A percentile compares a stretch with the other conserved stretches of the same genome.
Conservation (phyloP, 495 filamentous ascomycete species). For the Jackrogersella minutella region DNA sequence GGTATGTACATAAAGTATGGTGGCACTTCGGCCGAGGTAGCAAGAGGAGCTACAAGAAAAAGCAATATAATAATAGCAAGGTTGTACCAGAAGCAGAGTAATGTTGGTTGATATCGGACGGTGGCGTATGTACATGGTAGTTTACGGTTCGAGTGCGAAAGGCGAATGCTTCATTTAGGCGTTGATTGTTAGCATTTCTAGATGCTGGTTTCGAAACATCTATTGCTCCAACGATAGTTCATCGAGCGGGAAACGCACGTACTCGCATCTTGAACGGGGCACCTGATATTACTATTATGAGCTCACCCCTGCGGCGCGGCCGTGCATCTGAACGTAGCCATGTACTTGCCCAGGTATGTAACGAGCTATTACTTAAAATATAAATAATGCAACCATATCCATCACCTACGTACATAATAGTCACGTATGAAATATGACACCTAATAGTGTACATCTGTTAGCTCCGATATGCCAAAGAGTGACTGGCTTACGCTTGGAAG, state of each 20-base stretch:
- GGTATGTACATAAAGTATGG: conserved; percentile 30
- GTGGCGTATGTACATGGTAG: conserved; percentile 21
- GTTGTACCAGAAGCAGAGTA: conserved; percentile 24
- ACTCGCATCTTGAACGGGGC: conserved; percentile 35
- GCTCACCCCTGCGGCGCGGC: conserved; percentile 6
- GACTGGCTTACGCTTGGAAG: not conserved
- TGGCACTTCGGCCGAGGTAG: conserved; percentile 12
- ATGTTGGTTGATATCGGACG: conserved; percentile 31
- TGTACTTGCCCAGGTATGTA: conserved; percentile 2
- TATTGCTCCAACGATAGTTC: conserved; percentile 6
- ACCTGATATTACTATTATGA: conserved; percentile 33
- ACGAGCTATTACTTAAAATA: not conserved
- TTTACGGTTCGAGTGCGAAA: conserved; percentile 7
- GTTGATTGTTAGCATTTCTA: conserved; percentile 11
- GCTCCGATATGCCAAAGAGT: not conserved
- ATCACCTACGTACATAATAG: not conserved
- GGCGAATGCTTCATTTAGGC: not conserved
- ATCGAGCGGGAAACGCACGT: conserved; percentile 33
- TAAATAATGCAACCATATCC: conserved; percentile 8
- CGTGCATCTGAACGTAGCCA: conserved; percentile 13
- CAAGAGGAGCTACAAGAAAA: conserved; percentile 17
- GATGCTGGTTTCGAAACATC: conserved; percentile 19
- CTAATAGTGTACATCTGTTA: not conserved
- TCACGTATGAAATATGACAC: not conserved
- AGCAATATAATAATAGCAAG: conserved; percentile 35